phyloP scores from a whole-genome alignment of 768 basidiomycete species.

The Xerocomellus amylosporus region DNA sequence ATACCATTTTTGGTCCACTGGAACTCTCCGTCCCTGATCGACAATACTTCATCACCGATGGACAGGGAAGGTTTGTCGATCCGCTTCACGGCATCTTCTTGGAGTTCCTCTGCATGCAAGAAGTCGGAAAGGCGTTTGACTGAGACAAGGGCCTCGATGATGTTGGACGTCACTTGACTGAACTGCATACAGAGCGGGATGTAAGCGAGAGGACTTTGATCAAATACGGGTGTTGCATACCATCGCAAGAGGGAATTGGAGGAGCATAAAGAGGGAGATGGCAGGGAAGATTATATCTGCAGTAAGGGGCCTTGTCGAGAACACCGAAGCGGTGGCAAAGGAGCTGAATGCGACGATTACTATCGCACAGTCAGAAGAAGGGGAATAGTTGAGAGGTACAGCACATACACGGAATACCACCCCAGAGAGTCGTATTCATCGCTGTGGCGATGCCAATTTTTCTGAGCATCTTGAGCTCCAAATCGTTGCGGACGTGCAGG shows the following conservation, averaged over 20 bases:
- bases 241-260: slow-evolving; percentile 86
- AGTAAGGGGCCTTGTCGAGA: slow-evolving; percentile 68
- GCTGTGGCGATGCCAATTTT: slow-evolving; percentile 80
- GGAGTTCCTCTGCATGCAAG: slow-evolving; percentile 75
- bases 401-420: slow-evolving; percentile 54
- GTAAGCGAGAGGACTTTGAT: slow-evolving; percentile 1
- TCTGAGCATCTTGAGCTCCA: slow-evolving; percentile 76
- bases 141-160: slow-evolving; percentile 86
- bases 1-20: slow-evolving; percentile 62
- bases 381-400: not conserved
- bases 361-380: slow-evolving; percentile 13
- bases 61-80: slow-evolving; percentile 41
- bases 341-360: slow-evolving; percentile 81
- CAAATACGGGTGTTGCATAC: slow-evolving; percentile 34
- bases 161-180: slow-evolving; percentile 68
- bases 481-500: slow-evolving; percentile 74
- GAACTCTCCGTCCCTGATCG: slow-evolving; percentile 77
- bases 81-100: slow-evolving; percentile 67
- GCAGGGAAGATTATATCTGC: slow-evolving; percentile 95
- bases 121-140: slow-evolving; percentile 75
- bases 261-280: slow-evolving; percentile 83
- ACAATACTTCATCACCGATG: slow-evolving; percentile 66
- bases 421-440: slow-evolving; percentile 61
- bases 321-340: slow-evolving; percentile 67
- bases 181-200: slow-evolving; percentile 40